These are phyloP conservation scores for Leishmania guyanensis DNA, from an alignment of 208 protist species.

Conservation along the genomic window DNA sequence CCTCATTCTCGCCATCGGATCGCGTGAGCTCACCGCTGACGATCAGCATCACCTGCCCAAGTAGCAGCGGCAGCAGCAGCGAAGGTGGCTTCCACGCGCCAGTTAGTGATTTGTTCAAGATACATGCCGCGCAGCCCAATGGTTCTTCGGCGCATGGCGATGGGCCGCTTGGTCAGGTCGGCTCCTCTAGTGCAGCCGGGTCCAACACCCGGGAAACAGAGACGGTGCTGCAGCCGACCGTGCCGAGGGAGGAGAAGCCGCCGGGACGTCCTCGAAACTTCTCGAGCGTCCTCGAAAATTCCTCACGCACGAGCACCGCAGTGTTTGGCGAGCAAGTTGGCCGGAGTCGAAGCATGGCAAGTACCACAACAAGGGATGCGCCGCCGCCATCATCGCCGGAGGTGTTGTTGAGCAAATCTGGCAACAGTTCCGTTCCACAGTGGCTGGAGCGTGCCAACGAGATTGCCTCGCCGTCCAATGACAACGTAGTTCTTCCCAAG, in stretches of 20 bases:
- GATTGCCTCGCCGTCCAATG: background rate
- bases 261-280: slow-evolving; percentile 40
- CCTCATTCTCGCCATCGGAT: slow-evolving; percentile 10
- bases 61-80: background rate
- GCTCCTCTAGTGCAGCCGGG: background rate
- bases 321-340: background rate
- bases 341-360: slow-evolving; percentile 20
- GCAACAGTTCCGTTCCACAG: slow-evolving; percentile 5
- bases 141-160: background rate
- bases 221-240: slow-evolving; percentile 38
- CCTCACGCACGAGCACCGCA: slow-evolving; percentile 11
- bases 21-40: slow-evolving; percentile 19
- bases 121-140: background rate
- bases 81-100: background rate
- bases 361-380: slow-evolving; percentile 2
- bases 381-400: slow-evolving; percentile 23
- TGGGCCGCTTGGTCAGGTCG: background rate
- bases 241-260: slow-evolving; percentile 54
- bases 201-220: background rate
- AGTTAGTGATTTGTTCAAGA: background rate
- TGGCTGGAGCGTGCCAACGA: background rate
- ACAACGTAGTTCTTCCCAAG: slow-evolving; percentile 41
- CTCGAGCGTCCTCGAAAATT: slow-evolving; percentile 31
- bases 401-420: slow-evolving; percentile 5
- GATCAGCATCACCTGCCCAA: slow-evolving; percentile 20